Conservation (phyloP, 2,329 filamentous ascomycete species). For the Emydomyces testavorans region DNA sequence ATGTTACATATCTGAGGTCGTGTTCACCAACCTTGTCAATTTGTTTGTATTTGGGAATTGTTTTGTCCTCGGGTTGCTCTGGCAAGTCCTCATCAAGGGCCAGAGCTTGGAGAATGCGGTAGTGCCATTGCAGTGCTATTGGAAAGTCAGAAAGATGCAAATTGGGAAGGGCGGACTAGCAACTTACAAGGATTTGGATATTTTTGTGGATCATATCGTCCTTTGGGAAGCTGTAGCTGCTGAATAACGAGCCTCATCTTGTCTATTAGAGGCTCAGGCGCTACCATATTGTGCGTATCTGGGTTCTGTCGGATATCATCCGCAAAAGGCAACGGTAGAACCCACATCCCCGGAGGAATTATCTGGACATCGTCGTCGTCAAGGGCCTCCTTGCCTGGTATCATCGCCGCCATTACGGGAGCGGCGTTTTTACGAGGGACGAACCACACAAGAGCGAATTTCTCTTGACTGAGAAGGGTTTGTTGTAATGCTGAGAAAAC, state of each 20-base stretch:
- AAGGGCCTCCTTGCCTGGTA: constrained; percentile 58
- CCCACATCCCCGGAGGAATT: constrained; percentile 75
- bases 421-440: constrained; percentile 69
- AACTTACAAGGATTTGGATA: constrained; percentile 69
- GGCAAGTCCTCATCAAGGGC: constrained; percentile 87
- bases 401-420: constrained; percentile 67
- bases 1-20: neutral
- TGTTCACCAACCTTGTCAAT: constrained; percentile 56
- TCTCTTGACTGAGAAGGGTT: constrained; percentile 67
- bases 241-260: constrained; percentile 72
- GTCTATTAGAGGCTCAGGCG: constrained; percentile 63
- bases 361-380: constrained; percentile 57
- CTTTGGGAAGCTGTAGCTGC: constrained; percentile 79
- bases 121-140: constrained; percentile 81
- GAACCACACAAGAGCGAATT: constrained; percentile 82
- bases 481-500: constrained; percentile 86
- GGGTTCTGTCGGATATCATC: constrained; percentile 76
- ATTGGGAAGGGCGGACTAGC: too few relatives aligned
- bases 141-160: constrained; percentile 5
- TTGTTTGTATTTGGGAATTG: constrained; percentile 69
- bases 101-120: constrained; percentile 80
- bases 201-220: constrained; percentile 67
- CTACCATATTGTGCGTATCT: constrained; percentile 45
- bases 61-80: constrained; percentile 61
- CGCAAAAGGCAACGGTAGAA: constrained; percentile 75